Evolutionary conservation across 2,329 filamentous ascomycete genomes (phyloP).

Genomic region (Scytalidium sp.): DNA sequence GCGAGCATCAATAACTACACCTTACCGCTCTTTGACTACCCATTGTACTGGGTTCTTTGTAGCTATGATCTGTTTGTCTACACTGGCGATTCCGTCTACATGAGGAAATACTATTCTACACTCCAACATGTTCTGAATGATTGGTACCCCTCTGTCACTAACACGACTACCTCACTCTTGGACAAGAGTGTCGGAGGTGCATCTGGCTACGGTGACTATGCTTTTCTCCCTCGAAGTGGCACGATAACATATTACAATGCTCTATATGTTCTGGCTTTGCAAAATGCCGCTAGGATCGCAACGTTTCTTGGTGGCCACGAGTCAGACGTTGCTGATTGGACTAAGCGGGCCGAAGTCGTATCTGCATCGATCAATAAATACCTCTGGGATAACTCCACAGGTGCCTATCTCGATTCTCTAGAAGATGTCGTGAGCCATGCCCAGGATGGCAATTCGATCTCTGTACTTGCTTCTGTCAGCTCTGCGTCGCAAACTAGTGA

Average conservation of each 20-base stretch:
- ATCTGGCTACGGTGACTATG: slow-evolving; percentile 46
- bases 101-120: slow-evolving; percentile 37
- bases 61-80: slow-evolving; percentile 48
- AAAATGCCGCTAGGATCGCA: slow-evolving; percentile 41
- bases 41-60: slow-evolving; percentile 50
- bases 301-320: slow-evolving; percentile 22
- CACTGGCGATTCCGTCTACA: slow-evolving; percentile 41
- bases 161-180: slow-evolving; percentile 36
- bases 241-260: slow-evolving; percentile 51
- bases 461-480: slow-evolving; percentile 39
- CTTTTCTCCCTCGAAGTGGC: slow-evolving; percentile 45
- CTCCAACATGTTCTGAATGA: slow-evolving; percentile 39
- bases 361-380: slow-evolving; percentile 32
- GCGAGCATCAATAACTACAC: slow-evolving; percentile 48
- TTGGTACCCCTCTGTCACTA: slow-evolving; percentile 43
- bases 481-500: slow-evolving; percentile 28
- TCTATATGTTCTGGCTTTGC: slow-evolving; percentile 44
- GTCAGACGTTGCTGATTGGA: slow-evolving; percentile 38
- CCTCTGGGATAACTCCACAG: slow-evolving; percentile 36
- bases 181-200: slow-evolving; percentile 33
- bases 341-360: slow-evolving; percentile 31
- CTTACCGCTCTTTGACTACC: slow-evolving; percentile 48
- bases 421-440: slow-evolving; percentile 32
- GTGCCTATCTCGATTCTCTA: slow-evolving; percentile 44
- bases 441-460: slow-evolving; percentile 49